Evolutionary conservation across 148 eudicot species (phyloP).

Genomic region (Heliosperma pusillum): DNA sequence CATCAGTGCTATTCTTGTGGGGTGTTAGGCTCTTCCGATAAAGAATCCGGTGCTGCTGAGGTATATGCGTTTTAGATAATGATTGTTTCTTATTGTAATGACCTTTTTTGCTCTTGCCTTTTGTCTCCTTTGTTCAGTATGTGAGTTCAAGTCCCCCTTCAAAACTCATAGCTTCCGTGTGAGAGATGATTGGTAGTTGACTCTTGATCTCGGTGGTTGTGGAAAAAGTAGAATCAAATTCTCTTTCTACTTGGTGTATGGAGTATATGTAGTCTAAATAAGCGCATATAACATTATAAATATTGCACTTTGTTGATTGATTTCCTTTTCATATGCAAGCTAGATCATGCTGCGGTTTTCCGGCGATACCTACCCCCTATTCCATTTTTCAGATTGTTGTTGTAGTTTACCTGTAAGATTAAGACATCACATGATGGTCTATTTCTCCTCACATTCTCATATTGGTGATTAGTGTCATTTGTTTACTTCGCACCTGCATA

Average conservation of each 20-base stretch:
- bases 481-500: not conserved
- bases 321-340: too few species aligned
- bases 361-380: too few species aligned
- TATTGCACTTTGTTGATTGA: too few species aligned
- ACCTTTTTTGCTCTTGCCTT: slow-evolving; percentile 3
- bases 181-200: not conserved
- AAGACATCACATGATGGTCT: not conserved
- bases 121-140: not conserved
- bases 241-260: too few species aligned
- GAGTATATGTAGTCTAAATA: too few species aligned
- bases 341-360: too few species aligned
- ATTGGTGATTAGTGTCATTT: not conserved
- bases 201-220: too few species aligned
- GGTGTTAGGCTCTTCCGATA: slow-evolving; percentile 83
- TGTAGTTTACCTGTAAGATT: too few species aligned
- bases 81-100: not conserved
- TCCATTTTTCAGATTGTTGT: too few species aligned
- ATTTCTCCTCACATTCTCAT: not conserved
- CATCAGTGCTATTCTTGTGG: slow-evolving; percentile 93
- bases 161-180: not conserved
- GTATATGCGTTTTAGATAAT: slow-evolving; percentile 31
- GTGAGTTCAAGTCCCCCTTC: not conserved
- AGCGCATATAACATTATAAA: too few species aligned
- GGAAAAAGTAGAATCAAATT: too few species aligned
- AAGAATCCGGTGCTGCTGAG: slow-evolving; percentile 65